Evolutionary conservation across 2,329 filamentous ascomycete species (phyloP).

Genomic region (Dothiorella sarmentorum): DNA sequence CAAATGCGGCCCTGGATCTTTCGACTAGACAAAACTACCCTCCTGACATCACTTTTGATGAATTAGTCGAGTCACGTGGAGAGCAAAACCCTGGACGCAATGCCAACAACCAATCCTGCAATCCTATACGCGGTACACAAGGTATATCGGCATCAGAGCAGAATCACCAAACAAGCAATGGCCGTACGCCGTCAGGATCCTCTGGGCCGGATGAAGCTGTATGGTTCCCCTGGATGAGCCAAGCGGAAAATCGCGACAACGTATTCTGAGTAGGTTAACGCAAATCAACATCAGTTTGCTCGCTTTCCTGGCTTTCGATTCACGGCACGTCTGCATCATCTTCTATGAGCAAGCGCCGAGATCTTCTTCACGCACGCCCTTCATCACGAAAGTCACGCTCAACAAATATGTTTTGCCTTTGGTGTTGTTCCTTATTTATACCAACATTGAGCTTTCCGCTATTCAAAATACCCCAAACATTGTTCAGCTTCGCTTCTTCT

Average conservation of each 20-base stretch:
- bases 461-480: constrained; percentile 42
- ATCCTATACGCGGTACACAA: too few relatives aligned
- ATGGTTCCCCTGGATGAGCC: constrained; percentile 9
- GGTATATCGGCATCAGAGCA: too few relatives aligned
- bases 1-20: too few relatives aligned
- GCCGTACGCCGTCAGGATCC: background rate
- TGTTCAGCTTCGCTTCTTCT: constrained; percentile 42
- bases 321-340: background rate
- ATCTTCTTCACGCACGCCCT: too few relatives aligned
- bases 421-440: background rate
- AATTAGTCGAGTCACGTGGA: background rate
- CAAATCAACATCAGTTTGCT: too few relatives aligned
- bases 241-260: background rate
- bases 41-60: background rate
- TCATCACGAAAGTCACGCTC: too few relatives aligned
- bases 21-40: background rate
- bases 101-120: background rate
- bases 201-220: background rate
- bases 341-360: too few relatives aligned
- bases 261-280: background rate
- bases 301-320: background rate
- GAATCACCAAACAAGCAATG: too few relatives aligned
- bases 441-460: background rate
- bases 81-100: background rate
- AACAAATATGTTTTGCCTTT: background rate